These are phyloP conservation scores for Penicillium psychrofluorescens DNA, from an alignment of 495 filamentous ascomycete genomes.

Conservation along the genomic window DNA sequence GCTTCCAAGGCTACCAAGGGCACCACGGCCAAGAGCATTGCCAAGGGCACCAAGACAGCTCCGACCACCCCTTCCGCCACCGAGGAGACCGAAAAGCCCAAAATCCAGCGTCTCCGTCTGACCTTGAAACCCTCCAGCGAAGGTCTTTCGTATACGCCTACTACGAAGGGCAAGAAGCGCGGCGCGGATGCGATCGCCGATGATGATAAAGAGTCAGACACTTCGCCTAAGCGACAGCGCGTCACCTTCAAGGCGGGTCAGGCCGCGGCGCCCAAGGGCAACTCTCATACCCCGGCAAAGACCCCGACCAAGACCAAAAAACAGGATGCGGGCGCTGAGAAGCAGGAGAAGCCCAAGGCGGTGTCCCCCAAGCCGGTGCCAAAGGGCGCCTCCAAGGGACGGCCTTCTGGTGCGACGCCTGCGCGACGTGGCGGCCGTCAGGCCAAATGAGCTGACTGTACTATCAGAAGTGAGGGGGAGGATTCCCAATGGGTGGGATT, in stretches of 20 bases:
- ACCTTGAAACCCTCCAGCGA: constrained; percentile 9
- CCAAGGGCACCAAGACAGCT: constrained; percentile 1
- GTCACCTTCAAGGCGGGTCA: neutral
- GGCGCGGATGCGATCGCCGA: neutral
- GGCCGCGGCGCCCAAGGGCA: neutral
- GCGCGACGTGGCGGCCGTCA: neutral
- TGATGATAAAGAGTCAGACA: neutral
- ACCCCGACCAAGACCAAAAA: neutral
- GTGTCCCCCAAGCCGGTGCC: neutral
- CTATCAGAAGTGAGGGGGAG: too few species aligned
- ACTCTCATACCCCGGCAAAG: neutral
- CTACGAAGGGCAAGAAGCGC: neutral
- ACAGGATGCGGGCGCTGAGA: neutral
- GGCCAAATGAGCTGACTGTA: neutral
- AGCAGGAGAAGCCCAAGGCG: neutral
- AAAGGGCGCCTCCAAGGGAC: neutral
- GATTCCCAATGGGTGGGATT: neutral
- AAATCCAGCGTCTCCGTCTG: constrained; percentile 9
- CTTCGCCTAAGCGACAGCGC: neutral
- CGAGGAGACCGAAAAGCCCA: constrained; percentile 1
- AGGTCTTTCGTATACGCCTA: neutral
- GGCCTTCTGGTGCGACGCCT: neutral
- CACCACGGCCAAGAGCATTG: neutral
- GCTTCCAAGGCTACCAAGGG: constrained; percentile 1
- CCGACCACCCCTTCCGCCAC: neutral